A percentile compares a stretch with the other conserved stretches of the same genome.
Evolutionary conservation across 495 filamentous ascomycete species (phyloP).

Genomic region (Lentithecium fluviatile): DNA sequence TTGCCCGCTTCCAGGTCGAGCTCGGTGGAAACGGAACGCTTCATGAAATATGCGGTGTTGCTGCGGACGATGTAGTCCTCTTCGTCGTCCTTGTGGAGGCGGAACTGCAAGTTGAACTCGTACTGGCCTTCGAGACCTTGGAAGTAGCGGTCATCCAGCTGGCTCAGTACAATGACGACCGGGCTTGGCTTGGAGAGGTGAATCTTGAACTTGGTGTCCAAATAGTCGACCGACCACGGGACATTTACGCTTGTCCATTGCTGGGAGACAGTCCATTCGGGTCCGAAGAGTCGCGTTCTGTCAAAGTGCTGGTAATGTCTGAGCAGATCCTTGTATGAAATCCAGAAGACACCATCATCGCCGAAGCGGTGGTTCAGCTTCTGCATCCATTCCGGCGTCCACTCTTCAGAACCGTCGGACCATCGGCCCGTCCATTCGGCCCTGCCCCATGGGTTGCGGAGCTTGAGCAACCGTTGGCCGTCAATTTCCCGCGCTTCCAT

Average conservation of each 20-base stretch:
- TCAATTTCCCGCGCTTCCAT: slow-evolving; percentile 78
- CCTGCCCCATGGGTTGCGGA: slow-evolving; percentile 88
- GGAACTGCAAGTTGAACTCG: slow-evolving; percentile 72
- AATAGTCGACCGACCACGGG: slow-evolving; percentile 83
- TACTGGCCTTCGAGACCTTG: slow-evolving; percentile 81
- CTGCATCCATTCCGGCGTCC: slow-evolving; percentile 84
- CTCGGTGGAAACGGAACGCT: slow-evolving; percentile 77
- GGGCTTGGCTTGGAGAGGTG: slow-evolving; percentile 64
- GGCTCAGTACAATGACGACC: slow-evolving; percentile 75
- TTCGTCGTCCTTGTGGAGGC: slow-evolving; percentile 75
- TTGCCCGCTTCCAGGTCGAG: slow-evolving; percentile 77
- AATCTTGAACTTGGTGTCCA: slow-evolving; percentile 77
- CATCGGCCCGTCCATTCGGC: slow-evolving; percentile 64
- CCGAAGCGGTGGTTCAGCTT: slow-evolving; percentile 80
- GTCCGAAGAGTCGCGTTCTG: slow-evolving; percentile 84
- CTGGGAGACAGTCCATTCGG: slow-evolving; percentile 76
- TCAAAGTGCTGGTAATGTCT: slow-evolving; percentile 80
- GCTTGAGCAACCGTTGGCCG: slow-evolving; percentile 67
- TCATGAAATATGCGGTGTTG: slow-evolving; percentile 66
- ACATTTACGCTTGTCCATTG: slow-evolving; percentile 83
- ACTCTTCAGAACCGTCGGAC: slow-evolving; percentile 80
- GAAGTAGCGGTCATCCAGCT: slow-evolving; percentile 87
- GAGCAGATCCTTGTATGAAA: slow-evolving; percentile 76
- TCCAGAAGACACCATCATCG: slow-evolving; percentile 82
- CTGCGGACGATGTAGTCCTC: slow-evolving; percentile 84